Evolutionary conservation across 139 green algal genomes (phyloP).

Genomic region (Coelastrella sp.): DNA sequence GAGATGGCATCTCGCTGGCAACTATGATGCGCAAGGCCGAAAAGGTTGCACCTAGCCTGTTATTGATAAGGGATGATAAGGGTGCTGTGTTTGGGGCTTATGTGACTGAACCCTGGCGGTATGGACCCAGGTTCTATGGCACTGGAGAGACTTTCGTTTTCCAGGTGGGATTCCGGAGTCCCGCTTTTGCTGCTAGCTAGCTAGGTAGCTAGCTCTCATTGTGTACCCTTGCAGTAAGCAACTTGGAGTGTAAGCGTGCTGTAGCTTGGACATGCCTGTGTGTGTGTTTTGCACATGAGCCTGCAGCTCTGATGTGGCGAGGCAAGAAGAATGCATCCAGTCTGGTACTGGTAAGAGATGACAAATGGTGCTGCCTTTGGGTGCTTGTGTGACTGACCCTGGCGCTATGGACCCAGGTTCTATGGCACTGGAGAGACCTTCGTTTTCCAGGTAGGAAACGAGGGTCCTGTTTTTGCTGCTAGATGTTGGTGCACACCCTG

Average conservation of each 20-base stretch:
- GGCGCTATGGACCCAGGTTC: slow-evolving; percentile 73
- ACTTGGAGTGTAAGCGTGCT: too few relatives aligned
- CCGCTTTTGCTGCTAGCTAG: too few relatives aligned
- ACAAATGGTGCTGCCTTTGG: slow-evolving; percentile 76
- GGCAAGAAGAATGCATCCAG: slow-evolving; percentile 54
- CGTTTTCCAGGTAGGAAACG: slow-evolving; percentile 75
- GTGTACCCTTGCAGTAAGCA: too few relatives aligned
- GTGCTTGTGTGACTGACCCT: slow-evolving; percentile 72
- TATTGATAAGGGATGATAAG: slow-evolving; percentile 72
- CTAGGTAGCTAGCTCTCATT: too few relatives aligned
- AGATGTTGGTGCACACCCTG: too few relatives aligned
- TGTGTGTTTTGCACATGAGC: too few relatives aligned
- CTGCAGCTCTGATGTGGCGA: slow-evolving; percentile 82
- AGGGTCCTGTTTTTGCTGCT: too few relatives aligned
- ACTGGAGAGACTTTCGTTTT: slow-evolving; percentile 89
- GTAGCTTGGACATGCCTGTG: too few relatives aligned
- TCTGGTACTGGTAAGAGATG: slow-evolving; percentile 79
- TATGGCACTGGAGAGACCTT: slow-evolving; percentile 88
- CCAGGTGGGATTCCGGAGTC: slow-evolving; percentile 62
- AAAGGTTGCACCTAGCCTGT: slow-evolving; percentile 59
- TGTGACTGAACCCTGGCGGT: slow-evolving; percentile 73
- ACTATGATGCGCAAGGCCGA: slow-evolving; percentile 79
- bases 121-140: slow-evolving; percentile 79
- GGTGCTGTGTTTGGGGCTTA: slow-evolving; percentile 82
- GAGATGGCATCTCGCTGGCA: slow-evolving; percentile 79